Evolutionary conservation across 352 stramenopile genomes (phyloP).

Genomic region (Pythium phragmitis): DNA sequence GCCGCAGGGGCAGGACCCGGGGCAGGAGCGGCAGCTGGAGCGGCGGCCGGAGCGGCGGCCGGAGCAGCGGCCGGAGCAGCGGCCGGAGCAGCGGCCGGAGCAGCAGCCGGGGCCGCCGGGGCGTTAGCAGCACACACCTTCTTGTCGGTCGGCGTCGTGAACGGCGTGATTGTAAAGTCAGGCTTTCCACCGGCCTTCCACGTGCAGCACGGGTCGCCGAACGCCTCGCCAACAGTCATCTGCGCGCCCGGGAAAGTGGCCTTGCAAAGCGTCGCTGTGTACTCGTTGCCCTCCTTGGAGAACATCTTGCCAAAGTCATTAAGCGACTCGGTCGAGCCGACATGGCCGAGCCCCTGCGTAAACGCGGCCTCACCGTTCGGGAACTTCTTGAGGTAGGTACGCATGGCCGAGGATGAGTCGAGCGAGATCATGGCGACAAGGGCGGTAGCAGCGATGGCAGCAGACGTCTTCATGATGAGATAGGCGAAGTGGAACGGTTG

Average conservation of each 20-base stretch:
- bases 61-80: neutral
- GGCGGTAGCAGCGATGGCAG: conserved; percentile 49
- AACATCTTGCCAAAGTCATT: conserved; percentile 37
- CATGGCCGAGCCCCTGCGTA: neutral
- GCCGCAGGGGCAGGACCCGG: too few species aligned
- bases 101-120: neutral
- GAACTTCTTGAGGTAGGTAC: conserved; percentile 34
- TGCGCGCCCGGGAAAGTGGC: conserved; percentile 32
- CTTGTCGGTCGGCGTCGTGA: neutral
- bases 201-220: conserved; percentile 15
- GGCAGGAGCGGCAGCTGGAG: too few species aligned
- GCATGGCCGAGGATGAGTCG: conserved; percentile 41
- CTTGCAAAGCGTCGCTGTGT: conserved; percentile 34
- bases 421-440: conserved; percentile 64
- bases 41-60: neutral
- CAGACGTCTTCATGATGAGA: conserved; percentile 59
- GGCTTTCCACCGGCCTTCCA: conserved; percentile 11
- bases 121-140: neutral
- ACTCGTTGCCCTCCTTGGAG: too few species aligned
- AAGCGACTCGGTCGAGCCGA: conserved; percentile 6
- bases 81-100: neutral
- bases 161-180: conserved; percentile 12
- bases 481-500: neutral
- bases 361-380: conserved; percentile 34
- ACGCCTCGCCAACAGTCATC: conserved; percentile 49